Evolutionary conservation across 345 rosid genomes (phyloP), one percentile per base, ranked within the genome.

Genomic region (Heritiera fomes): DNA sequence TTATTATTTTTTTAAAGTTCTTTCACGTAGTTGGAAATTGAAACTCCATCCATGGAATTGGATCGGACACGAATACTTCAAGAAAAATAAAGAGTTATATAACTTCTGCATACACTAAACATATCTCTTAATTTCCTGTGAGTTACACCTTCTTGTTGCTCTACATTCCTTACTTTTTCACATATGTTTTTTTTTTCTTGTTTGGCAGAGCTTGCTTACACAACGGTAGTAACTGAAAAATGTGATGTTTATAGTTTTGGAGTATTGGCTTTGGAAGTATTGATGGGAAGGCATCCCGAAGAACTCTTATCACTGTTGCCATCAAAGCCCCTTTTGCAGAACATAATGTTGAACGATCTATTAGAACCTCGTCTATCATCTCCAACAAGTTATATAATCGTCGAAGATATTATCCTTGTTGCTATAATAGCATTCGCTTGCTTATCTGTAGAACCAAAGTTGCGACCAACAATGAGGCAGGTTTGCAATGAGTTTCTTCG

Each of bases 251-350:
- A 65, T 65, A 76, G 68, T 8, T 75, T 59, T 75, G 77, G 77
- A 2, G 77, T 75, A 1, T 3, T 60, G 28, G 67, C 32, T 8
- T 47, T 63, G 46, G 78, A 76, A 76, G n/a, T 6, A 2, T 28
- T 76, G 20, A 64, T 76, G 75, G 84, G 84, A 55, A 81, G 9
- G 58, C 78, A 77, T 73, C 84, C 78, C 1, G n/a, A 45, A 67
- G 81, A 81, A 5, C 53, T 77, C 10, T 41, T 70, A 4, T 15
- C 52, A 43, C 10, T 68, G 3, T 12, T 5, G 18, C 23, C 58
- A 70, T 9, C 6, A 2, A 2, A 58, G 0, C 14, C 14, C 28
- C 28, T 23, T 47, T 70, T 70, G 10, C 55, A 47, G 5, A 23
- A 28, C 4, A n/a, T 70, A 70, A 70, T 47, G 74, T 14, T 70